phyloP scores from a whole-genome alignment of 1,284 basidiomycete species.

The Stereum hirsutum region DNA sequence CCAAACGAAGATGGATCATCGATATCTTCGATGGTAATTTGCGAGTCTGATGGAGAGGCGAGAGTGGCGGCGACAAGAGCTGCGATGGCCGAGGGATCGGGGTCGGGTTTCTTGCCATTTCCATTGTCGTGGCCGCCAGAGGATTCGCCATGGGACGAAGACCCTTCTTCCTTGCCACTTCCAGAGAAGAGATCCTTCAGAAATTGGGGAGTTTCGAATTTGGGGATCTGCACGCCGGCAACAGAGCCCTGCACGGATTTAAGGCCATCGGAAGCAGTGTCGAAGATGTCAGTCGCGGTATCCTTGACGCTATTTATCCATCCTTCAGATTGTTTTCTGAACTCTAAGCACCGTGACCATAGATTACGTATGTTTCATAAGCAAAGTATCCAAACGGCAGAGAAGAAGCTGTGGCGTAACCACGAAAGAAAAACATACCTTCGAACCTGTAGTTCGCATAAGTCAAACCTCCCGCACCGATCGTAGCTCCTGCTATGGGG shows the following conservation, averaged over 20 bases:
- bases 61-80: slow-evolving; percentile 66
- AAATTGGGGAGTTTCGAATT: slow-evolving; percentile 63
- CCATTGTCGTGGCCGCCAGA: slow-evolving; percentile 10
- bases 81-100: slow-evolving; percentile 53
- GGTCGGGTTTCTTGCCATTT: slow-evolving; percentile 31
- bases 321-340: slow-evolving; percentile 54
- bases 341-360: slow-evolving; percentile 37
- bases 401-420: neutral
- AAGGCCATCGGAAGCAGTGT: slow-evolving; percentile 55
- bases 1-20: slow-evolving; percentile 25
- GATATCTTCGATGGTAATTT: slow-evolving; percentile 23
- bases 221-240: slow-evolving; percentile 55
- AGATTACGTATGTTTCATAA: too few species aligned
- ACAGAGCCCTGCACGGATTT: slow-evolving; percentile 49
- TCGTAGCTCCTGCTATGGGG: slow-evolving; percentile 76
- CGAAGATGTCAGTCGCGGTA: slow-evolving; percentile 56
- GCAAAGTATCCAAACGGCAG: too few species aligned
- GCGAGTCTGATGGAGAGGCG: slow-evolving; percentile 61
- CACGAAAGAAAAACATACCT: slow-evolving; percentile 35
- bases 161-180: slow-evolving; percentile 20
- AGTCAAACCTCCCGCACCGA: slow-evolving; percentile 83
- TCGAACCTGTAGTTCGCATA: slow-evolving; percentile 94
- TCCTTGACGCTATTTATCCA: slow-evolving; percentile 64
- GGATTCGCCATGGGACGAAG: slow-evolving; percentile 17
- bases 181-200: slow-evolving; percentile 58